Base-by-base conservation (phyloP, 257 asterid species). In the Lithospermum erythrorhizon region DNA sequence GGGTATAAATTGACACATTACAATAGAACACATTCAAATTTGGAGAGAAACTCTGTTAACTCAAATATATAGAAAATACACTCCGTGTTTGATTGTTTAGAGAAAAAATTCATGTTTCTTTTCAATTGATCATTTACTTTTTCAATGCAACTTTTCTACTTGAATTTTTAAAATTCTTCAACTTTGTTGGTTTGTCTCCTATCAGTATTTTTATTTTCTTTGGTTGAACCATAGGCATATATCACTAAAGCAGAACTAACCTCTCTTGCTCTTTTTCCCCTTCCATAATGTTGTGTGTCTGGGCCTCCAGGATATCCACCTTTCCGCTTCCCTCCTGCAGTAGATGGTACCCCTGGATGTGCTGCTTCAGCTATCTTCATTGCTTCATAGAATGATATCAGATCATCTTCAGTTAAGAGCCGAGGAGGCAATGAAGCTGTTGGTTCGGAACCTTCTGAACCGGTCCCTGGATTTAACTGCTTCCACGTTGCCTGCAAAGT, bases 201-300 rank as follows among this genome's bases (percentile, higher is more conserved):
- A 27, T 2, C 6, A 7, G 4, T 27, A 27, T 27, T 27, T 24
- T 27, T 27, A 27, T 27, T 27, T 27, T 27, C 6, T 6, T 27
- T 27, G 32, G 32, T 57, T 3, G n/a, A 21, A 14, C 24, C 4
- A 18, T 35, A 45, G 51, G 19, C 16, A 2, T 18, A 45, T 30
- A 27, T 17, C n/a, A 45, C 65, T 65, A 64, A 63, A 70, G 58
- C 59, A 49, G 61, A 75, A 72, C 82, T 19, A 58, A 93, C 99
- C 99, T 93, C 99, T 73, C 97, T 81, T 27, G 96, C 86, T 77
- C 99, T 83, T 80, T 93, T 93, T 65, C 99, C 99, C 74, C 99
- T 85, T 77, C 99, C 99, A 79, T 93, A 93, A 3, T 84, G 95
- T 68, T 85, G 96, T 75, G 86, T 83, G 73, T 93, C 99, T 41